These are phyloP conservation scores for Meyerozyma smithsonii DNA, from an alignment of 1,139 yeast species.

Conservation along the genomic window DNA sequence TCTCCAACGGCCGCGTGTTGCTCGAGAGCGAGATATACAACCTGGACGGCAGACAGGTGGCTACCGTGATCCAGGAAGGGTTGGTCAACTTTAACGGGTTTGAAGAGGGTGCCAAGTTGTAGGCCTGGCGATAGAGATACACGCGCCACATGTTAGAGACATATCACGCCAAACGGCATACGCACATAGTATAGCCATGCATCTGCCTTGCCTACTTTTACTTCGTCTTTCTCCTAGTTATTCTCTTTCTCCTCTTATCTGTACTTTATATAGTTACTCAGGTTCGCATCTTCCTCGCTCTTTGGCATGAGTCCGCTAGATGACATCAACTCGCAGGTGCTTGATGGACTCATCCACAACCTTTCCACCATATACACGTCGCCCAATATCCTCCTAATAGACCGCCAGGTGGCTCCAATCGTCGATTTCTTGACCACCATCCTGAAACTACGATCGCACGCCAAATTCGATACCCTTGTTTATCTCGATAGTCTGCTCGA, in stretches of 20 bases:
- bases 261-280: not conserved
- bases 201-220: too few relatives aligned
- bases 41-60: conserved; percentile 49
- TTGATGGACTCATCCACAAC: conserved; percentile 19
- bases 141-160: too few relatives aligned
- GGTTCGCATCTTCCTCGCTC: not conserved
- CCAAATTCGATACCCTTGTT: conserved; percentile 53
- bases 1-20: conserved; percentile 51
- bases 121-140: not conserved
- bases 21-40: conserved; percentile 57
- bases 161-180: too few relatives aligned
- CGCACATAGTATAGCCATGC: too few relatives aligned
- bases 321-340: not conserved
- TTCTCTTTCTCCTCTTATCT: not conserved
- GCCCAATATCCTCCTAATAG: conserved; percentile 50
- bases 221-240: not conserved
- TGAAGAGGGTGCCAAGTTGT: conserved; percentile 15
- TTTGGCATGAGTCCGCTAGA: not conserved
- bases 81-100: conserved; percentile 28
- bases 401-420: conserved; percentile 48
- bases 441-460: conserved; percentile 48
- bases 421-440: conserved; percentile 62
- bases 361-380: conserved; percentile 25
- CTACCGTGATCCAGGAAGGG: conserved; percentile 68
- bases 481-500: conserved; percentile 41